Evolutionary conservation across 1,284 basidiomycete species (phyloP).

Genomic region (Xerocomus nothofagi): DNA sequence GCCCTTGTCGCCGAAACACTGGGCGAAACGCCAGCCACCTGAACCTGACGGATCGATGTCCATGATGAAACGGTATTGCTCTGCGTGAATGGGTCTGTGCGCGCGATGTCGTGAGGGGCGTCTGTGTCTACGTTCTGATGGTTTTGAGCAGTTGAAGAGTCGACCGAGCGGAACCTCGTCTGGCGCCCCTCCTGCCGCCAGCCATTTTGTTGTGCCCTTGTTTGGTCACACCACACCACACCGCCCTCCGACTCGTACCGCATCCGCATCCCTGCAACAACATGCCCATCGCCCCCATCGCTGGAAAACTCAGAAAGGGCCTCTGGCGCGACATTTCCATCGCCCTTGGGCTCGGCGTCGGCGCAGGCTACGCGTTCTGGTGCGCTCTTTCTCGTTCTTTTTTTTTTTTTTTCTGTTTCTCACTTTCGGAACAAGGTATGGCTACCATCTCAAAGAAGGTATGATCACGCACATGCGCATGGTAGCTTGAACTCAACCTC

Average conservation of each 20-base stretch:
- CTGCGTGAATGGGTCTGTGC: slow-evolving; percentile 14
- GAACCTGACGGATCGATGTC: slow-evolving; percentile 82
- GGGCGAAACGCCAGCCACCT: slow-evolving; percentile 97
- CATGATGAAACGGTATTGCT: slow-evolving; percentile 41
- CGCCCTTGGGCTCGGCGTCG: slow-evolving; percentile 70
- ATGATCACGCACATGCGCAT: slow-evolving; percentile 36
- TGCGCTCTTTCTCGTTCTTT: slow-evolving; percentile 39
- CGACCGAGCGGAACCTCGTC: slow-evolving; percentile 19
- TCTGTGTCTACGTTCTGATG: slow-evolving; percentile 10
- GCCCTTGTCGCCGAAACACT: slow-evolving; percentile 99
- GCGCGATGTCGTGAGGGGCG: slow-evolving; percentile 11
- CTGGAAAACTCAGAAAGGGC: slow-evolving; percentile 85
- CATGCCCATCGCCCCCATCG: slow-evolving; percentile 82
- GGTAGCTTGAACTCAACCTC: slow-evolving; percentile 18
- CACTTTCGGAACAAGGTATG: slow-evolving; percentile 60
- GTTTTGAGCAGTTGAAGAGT: slow-evolving; percentile 13
- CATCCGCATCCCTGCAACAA: slow-evolving; percentile 31
- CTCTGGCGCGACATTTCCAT: slow-evolving; percentile 79
- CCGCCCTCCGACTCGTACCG: slow-evolving; percentile 32
- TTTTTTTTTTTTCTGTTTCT: slow-evolving; percentile 16
- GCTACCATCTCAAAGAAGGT: slow-evolving; percentile 72
- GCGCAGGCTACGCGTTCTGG: slow-evolving; percentile 78
- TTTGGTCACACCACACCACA: slow-evolving; percentile 26
- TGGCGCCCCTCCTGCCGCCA: slow-evolving; percentile 18
- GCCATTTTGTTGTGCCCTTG: slow-evolving; percentile 40